Conservation (phyloP, 495 filamentous ascomycete species). For the Viridothelium virens region DNA sequence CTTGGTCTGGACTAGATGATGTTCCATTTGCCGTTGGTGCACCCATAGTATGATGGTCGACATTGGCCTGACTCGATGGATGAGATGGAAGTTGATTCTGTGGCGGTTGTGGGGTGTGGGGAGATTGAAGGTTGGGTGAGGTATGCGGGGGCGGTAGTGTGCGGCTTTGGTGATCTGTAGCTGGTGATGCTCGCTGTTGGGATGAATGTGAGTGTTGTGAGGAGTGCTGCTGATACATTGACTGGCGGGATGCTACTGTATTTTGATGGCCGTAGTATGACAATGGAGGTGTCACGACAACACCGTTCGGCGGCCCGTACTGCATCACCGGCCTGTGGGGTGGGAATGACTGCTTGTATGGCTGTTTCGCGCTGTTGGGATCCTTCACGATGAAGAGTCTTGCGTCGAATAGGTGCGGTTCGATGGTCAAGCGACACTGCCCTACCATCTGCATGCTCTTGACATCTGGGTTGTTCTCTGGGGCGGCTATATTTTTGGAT, state of each 20-base stretch:
- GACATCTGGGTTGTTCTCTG: slow-evolving; percentile 73
- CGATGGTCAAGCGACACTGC: slow-evolving; percentile 69
- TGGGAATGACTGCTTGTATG: slow-evolving; percentile 25
- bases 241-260: slow-evolving; percentile 6
- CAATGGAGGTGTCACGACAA: slow-evolving; percentile 4
- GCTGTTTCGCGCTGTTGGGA: slow-evolving; percentile 29
- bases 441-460: slow-evolving; percentile 83
- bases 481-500: slow-evolving; percentile 18
- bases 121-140: slow-evolving; percentile 34
- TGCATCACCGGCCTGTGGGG: slow-evolving; percentile 56
- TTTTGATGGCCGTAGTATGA: not conserved
- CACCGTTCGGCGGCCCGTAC: slow-evolving; percentile 45
- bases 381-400: slow-evolving; percentile 82
- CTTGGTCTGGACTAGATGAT: slow-evolving; percentile 7
- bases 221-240: slow-evolving; percentile 16
- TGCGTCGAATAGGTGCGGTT: slow-evolving; percentile 85
- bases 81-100: slow-evolving; percentile 25
- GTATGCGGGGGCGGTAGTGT: slow-evolving; percentile 33
- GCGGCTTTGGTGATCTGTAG: slow-evolving; percentile 17
- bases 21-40: slow-evolving; percentile 6
- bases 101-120: slow-evolving; percentile 37
- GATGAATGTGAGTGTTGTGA: slow-evolving; percentile 41
- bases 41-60: slow-evolving; percentile 19
- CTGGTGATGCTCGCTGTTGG: slow-evolving; percentile 22
- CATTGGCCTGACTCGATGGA: slow-evolving; percentile 11